A percentile compares a stretch with the other conserved stretches of the same genome.
Conservation (phyloP, 805 yeast species). For the Ogataea polymorpha region DNA sequence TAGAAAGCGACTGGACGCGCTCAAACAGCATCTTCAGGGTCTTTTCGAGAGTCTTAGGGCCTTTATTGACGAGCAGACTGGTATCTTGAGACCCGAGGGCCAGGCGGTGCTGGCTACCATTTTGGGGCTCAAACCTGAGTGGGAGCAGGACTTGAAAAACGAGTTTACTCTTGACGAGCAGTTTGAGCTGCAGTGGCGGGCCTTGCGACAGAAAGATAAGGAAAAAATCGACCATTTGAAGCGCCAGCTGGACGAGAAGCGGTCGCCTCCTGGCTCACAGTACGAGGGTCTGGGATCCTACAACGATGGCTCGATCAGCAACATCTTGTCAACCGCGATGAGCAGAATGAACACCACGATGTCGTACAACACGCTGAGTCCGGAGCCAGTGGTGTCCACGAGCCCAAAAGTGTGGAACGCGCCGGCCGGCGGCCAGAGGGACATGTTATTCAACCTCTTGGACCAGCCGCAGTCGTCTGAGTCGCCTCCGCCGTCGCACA, state of each 20-base stretch:
- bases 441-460: constrained; percentile 5
- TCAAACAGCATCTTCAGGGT: constrained; percentile 22
- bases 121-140: constrained; percentile 27
- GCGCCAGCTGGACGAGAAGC: constrained; percentile 21
- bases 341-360: constrained; percentile 20
- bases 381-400: constrained; percentile 11
- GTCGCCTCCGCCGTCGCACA: constrained; percentile 17
- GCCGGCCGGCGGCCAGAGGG: constrained; percentile 7
- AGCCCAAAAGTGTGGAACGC: constrained; percentile 21
- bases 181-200: constrained; percentile 39
- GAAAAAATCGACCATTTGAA: constrained; percentile 28
- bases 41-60: constrained; percentile 24
- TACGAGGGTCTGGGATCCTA: constrained; percentile 19
- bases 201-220: constrained; percentile 37
- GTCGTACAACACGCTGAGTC: constrained; percentile 12
- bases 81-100: constrained; percentile 30
- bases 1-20: constrained; percentile 26
- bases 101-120: constrained; percentile 21
- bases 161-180: constrained; percentile 34
- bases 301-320: constrained; percentile 19
- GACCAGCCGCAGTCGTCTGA: constrained; percentile 8
- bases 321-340: constrained; percentile 22
- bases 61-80: constrained; percentile 29
- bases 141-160: constrained; percentile 29
- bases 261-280: constrained; percentile 15